Percentiles rank a stretch among this genome's conserved stretches.
Evolutionary conservation across 2,329 filamentous ascomycete species (phyloP).

Genomic region (Lecanicillium sp.): DNA sequence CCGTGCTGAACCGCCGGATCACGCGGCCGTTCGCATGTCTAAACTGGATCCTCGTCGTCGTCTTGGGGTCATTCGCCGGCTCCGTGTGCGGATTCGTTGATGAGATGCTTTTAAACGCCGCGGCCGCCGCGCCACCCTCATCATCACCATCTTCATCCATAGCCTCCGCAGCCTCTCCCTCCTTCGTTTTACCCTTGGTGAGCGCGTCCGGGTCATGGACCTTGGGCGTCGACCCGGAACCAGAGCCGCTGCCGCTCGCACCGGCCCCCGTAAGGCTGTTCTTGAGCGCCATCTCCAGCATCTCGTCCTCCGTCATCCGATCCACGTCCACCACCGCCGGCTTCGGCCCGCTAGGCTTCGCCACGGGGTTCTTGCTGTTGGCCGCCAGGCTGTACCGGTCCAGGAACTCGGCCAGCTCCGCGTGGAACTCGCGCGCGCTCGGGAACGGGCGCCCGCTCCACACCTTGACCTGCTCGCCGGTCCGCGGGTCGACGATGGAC

Average conservation of each 20-base stretch:
- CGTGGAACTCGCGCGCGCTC: slow-evolving; percentile 71
- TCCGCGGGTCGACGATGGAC: slow-evolving; percentile 89
- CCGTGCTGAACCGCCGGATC: slow-evolving; percentile 74
- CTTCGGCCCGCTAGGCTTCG: slow-evolving; percentile 56
- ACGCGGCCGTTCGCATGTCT: slow-evolving; percentile 77
- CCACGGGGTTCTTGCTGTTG: slow-evolving; percentile 88
- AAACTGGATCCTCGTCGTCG: slow-evolving; percentile 87
- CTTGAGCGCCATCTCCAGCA: slow-evolving; percentile 88
- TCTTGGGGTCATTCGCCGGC: slow-evolving; percentile 62
- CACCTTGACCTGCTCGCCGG: slow-evolving; percentile 93
- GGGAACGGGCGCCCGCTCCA: slow-evolving; percentile 85
- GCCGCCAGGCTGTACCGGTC: slow-evolving; percentile 88
- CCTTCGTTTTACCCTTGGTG: slow-evolving; percentile 57
- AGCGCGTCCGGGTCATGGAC: slow-evolving; percentile 80
- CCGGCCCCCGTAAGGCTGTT: slow-evolving; percentile 72
- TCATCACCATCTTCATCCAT: slow-evolving; percentile 32
- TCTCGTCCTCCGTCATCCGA: slow-evolving; percentile 93
- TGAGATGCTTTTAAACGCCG: slow-evolving; percentile 64
- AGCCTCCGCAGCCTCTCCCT: slow-evolving; percentile 45
- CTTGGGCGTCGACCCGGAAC: slow-evolving; percentile 39
- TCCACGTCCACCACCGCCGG: slow-evolving; percentile 68
- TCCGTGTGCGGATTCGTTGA: slow-evolving; percentile 69
- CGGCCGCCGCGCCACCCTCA: slow-evolving; percentile 28
- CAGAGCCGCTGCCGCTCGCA: slow-evolving; percentile 26
- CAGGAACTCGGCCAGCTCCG: slow-evolving; percentile 91